phyloP scores from a whole-genome alignment of 257 asterid species.

The Gynochthodes officinalis region DNA sequence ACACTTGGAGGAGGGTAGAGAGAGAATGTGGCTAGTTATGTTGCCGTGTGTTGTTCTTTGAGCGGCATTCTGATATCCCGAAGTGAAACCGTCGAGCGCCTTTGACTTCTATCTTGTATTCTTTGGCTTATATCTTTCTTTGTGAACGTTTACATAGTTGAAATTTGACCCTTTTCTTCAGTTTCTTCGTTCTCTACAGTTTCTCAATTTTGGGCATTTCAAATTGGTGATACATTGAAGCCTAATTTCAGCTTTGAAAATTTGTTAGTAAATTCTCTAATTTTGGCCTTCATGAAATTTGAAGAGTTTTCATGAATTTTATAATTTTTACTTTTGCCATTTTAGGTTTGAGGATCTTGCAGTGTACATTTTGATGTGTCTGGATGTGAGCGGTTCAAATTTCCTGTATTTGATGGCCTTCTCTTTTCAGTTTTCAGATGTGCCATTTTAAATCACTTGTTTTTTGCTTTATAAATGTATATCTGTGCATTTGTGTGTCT shows the following conservation, averaged over 20 bases:
- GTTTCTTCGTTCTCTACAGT: background rate
- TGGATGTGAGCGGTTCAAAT: no score
- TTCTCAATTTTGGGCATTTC: background rate
- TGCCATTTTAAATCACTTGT: no score
- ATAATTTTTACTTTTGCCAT: no score
- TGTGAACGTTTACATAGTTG: background rate
- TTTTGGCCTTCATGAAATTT: background rate
- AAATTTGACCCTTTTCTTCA: background rate
- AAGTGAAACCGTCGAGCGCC: background rate
- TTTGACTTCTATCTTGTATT: background rate
- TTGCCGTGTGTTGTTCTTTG: background rate
- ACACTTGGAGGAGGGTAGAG: no score
- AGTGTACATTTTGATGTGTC: no score
- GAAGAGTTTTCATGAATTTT: no score
- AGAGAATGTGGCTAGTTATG: no score
- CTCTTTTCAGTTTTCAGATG: no score
- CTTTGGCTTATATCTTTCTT: background rate
- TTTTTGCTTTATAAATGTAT: background rate
- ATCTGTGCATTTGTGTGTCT: background rate
- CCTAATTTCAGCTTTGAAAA: slow-evolving; percentile 7
- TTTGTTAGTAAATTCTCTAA: background rate
- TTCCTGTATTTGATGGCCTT: no score
- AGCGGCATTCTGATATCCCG: background rate
- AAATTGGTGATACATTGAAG: background rate
- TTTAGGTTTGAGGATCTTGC: no score